Base-by-base conservation (phyloP, 345 rosid genomes). In the Lepidium aucheri region DNA sequence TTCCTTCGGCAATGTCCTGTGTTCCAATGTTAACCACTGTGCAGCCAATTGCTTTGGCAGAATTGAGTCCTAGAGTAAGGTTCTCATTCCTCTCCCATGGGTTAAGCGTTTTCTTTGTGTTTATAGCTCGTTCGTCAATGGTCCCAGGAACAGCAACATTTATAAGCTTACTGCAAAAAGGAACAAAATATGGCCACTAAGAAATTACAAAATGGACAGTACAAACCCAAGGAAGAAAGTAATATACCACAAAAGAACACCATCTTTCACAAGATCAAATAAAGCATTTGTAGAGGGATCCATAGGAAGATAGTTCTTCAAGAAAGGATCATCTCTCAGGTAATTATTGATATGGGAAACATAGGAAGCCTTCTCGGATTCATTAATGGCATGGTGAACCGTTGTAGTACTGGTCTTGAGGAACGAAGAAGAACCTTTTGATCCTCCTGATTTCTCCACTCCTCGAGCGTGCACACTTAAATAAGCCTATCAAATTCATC, bases 81-180 rank as follows among this genome's bases (percentile, higher is more conserved):
- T 94, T 94, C 75, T 94, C 99, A 77, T 94, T 94, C 77, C 96
- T 86, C 77, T 94, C 99, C 99, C 99, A 94, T 3, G 97, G 97
- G 58, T 94, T 90, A 32, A 90, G 87, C 36, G 56, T 79, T 52
- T 63, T 57, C 79, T 94, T 94, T 36, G 89, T 88, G 86, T 94
- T 94, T 60, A 94, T 85, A 66, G 99, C 99, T 63, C 99, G 79
- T 74, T 94, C 99, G n/a, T 94, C 99, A 30, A 94, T 94, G 60
- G 97, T 94, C 63, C 91, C 92, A 76, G 97, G 97, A 76, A 90
- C 97, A 7, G 99, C 99, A 66, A 94, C 78, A 79, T 94, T 94
- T 70, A 94, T 94, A 63, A 90, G 95, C 83, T 90, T 94, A 72
- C 99, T 94, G 91, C 84, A 85, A 11, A 17, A 78, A 65, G 24